A percentile compares a stretch with the other conserved stretches of the same genome.
Conservation (phyloP, 768 basidiomycete species). For the Trametopsis cervina region DNA sequence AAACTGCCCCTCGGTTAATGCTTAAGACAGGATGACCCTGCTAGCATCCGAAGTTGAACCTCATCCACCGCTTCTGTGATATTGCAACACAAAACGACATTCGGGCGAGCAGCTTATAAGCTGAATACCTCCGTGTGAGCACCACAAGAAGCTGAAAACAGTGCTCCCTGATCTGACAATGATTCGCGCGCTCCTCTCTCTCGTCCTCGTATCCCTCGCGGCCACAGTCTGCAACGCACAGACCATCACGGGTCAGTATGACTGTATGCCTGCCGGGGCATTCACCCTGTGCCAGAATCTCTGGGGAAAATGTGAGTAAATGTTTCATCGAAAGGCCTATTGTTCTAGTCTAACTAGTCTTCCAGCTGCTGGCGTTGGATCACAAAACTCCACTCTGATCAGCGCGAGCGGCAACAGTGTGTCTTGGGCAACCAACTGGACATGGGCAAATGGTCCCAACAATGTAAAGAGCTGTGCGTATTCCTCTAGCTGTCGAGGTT, state of each 20-base stretch:
- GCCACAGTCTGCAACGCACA: conserved; percentile 23
- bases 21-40: background rate
- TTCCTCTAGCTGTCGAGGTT: background rate
- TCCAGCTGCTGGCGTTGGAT: conserved; percentile 38
- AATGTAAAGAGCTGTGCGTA: conserved; percentile 50
- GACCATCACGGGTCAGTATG: conserved; percentile 37
- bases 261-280: conserved; percentile 38
- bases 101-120: background rate
- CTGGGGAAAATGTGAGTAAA: conserved; percentile 39
- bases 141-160: no score
- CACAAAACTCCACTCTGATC: conserved; percentile 41
- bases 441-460: conserved; percentile 43
- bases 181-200: conserved; percentile 4
- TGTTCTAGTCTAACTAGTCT: background rate
- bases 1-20: background rate
- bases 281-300: conserved; percentile 53
- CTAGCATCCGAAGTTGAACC: conserved; percentile 12
- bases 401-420: conserved; percentile 32
- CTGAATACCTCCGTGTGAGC: no score
- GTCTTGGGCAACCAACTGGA: conserved; percentile 48
- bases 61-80: background rate
- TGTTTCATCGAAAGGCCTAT: no score
- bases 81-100: no score
- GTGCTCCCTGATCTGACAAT: no score
- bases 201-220: conserved; percentile 1